A percentile compares a stretch with the other conserved stretches of the same genome.
phyloP scores from a whole-genome alignment of 352 stramenopile species.

The Phytophthora crassamura region DNA sequence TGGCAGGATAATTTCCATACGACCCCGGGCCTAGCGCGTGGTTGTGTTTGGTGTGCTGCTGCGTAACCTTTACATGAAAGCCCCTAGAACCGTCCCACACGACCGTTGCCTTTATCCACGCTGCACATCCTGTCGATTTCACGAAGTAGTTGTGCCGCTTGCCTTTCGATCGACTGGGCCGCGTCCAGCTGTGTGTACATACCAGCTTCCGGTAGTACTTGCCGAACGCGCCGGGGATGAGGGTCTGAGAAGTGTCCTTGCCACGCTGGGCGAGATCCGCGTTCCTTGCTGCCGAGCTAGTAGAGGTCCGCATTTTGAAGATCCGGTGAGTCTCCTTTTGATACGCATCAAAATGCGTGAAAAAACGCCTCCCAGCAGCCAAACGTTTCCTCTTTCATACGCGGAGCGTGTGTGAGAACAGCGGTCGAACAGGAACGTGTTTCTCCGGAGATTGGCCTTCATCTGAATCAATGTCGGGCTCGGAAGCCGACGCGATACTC shows the following conservation, averaged over 20 bases:
- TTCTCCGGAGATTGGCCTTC: no score
- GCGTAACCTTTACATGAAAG: no score
- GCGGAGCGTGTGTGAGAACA: background rate
- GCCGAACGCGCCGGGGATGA: background rate
- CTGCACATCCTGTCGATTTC: conserved; percentile 5
- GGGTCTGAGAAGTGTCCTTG: background rate
- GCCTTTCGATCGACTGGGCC: background rate
- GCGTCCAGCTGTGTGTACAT: conserved; percentile 10
- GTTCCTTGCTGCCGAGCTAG: background rate
- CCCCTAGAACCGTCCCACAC: no score
- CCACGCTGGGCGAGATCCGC: background rate
- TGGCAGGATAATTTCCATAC: background rate
- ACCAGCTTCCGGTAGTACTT: conserved; percentile 1
- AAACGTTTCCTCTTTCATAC: background rate
- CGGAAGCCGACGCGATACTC: no score
- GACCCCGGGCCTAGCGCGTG: background rate
- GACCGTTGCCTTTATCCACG: background rate
- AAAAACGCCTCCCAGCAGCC: background rate
- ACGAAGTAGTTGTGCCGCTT: conserved; percentile 12
- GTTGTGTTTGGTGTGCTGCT: no score
- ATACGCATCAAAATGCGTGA: background rate
- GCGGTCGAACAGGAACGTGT: background rate
- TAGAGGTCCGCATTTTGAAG: background rate
- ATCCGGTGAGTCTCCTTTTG: background rate
- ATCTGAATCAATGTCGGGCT: no score